Evolutionary conservation across 2,329 filamentous ascomycete genomes (phyloP), one percentile per base, ranked within the genome.

Genomic region (Polytolypa hystricis): DNA sequence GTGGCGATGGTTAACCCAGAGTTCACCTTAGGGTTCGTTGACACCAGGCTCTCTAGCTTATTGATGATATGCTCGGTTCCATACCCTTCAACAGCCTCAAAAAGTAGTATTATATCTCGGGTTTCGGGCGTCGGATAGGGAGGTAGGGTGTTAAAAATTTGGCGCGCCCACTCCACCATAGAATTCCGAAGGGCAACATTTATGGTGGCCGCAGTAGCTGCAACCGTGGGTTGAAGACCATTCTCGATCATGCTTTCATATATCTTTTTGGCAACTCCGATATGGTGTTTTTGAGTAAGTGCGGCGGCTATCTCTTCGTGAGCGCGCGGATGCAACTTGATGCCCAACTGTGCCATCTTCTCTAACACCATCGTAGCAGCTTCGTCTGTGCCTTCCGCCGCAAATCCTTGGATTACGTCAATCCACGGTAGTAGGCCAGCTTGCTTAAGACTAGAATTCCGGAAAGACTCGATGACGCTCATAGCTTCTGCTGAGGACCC

Each of bases 81-180:
- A 52, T 79, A 82, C 14, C 79, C 81, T 37, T 77, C 73, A 5
- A 80, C 70, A 9, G 82, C 77, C 19, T 84, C 79, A 77, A 81
- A 87, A 35, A 84, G 74, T 29, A 91, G 71, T 9, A 84, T 65
- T 9, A 79, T 69, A 51, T 91, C 80, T 77, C 82, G 85, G 15
- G 71, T 70, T 20, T 67, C 58, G 43, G 79, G 76, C 28, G 51
- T 53, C 63, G 68, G 35, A 56, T 61, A 30, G 52, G 64, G 45
- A 2, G 61, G 47, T 29, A 70, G 43, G 9, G 56, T 58, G n/a
- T 61, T 64, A 41, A 85, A 76, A 8, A 81, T 61, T 1, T 63
- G 54, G 36, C 72, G 68, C 1, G 76, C 77, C 74, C 80, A 84
- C 1, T 73, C 66, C 30, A 71, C 50, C 36, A 81, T 65, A 16